A percentile compares a stretch with the other conserved stretches of the same genome.
Conservation (phyloP, 2,329 filamentous ascomycete species). For the Monascus ruber region DNA sequence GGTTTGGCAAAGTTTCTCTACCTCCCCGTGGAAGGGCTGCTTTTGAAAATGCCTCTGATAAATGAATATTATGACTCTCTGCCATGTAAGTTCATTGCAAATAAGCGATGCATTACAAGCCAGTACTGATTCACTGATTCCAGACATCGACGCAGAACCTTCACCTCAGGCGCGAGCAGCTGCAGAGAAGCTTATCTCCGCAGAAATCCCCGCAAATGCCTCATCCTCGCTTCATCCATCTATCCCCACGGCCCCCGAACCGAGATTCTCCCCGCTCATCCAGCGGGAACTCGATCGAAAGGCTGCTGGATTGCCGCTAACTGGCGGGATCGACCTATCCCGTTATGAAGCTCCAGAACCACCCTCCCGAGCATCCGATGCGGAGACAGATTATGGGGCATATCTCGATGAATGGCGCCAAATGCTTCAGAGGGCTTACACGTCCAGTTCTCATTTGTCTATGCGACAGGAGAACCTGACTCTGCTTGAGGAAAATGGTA, state of each 20-base stretch:
- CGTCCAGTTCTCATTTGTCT: constrained; percentile 46
- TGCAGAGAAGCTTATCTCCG: constrained; percentile 57
- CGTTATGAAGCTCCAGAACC: constrained; percentile 73
- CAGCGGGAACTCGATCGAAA: constrained; percentile 58
- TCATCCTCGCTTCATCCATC: constrained; percentile 44
- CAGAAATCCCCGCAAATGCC: constrained; percentile 48
- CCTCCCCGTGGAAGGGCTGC: no score
- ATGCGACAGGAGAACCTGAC: constrained; percentile 50
- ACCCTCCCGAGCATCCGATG: constrained; percentile 32
- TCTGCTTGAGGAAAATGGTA: constrained; percentile 70
- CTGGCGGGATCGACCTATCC: constrained; percentile 56
- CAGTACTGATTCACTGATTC: constrained; percentile 2
- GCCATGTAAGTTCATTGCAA: constrained; percentile 50
- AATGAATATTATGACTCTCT: constrained; percentile 66
- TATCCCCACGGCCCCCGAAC: constrained; percentile 42
- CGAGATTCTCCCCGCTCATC: constrained; percentile 56
- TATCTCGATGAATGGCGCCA: constrained; percentile 38
- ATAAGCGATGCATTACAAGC: background rate
- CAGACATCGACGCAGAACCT: constrained; percentile 72
- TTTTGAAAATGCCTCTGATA: constrained; percentile 51
- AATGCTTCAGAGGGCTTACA: constrained; percentile 46
- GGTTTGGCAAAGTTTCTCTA: no score
- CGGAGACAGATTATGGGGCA: constrained; percentile 15
- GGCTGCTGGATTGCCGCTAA: constrained; percentile 46
- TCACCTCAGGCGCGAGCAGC: constrained; percentile 49